These are phyloP conservation scores for Talinum fruticosum DNA, from an alignment of 148 eudicot genomes.

Conservation along the genomic window DNA sequence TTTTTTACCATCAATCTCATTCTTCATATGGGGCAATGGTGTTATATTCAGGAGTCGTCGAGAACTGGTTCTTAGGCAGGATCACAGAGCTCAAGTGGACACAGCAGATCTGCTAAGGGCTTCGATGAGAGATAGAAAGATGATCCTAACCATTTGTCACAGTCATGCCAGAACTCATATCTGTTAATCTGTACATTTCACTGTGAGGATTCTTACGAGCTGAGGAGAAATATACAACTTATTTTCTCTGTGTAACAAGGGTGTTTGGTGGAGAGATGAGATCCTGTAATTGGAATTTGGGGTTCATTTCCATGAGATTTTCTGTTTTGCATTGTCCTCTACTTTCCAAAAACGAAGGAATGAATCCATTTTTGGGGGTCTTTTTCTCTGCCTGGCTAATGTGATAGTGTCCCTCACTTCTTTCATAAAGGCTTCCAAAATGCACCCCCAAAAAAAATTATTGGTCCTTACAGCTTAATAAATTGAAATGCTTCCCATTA, in stretches of 20 bases:
- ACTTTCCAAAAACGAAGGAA: conserved; percentile 5
- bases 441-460: background rate
- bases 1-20: background rate
- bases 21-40: background rate
- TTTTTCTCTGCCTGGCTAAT: background rate
- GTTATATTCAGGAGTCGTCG: conserved; percentile 18
- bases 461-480: background rate
- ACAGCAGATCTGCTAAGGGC: background rate
- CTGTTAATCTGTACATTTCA: conserved; percentile 2
- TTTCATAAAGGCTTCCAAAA: background rate
- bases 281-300: conserved; percentile 14
- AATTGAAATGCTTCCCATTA: too few species aligned
- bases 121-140: background rate
- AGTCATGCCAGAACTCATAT: background rate
- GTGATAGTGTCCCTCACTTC: background rate
- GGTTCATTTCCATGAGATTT: conserved; percentile 17
- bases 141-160: background rate
- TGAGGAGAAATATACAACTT: background rate
- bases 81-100: conserved; percentile 20
- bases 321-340: background rate
- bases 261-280: conserved; percentile 7
- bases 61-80: conserved; percentile 13
- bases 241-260: background rate
- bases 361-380: conserved; percentile 7
- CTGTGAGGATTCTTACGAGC: conserved; percentile 2